These are phyloP conservation scores for Spathaspora boniae DNA, from an alignment of 805 yeast genomes.

Conservation along the genomic window DNA sequence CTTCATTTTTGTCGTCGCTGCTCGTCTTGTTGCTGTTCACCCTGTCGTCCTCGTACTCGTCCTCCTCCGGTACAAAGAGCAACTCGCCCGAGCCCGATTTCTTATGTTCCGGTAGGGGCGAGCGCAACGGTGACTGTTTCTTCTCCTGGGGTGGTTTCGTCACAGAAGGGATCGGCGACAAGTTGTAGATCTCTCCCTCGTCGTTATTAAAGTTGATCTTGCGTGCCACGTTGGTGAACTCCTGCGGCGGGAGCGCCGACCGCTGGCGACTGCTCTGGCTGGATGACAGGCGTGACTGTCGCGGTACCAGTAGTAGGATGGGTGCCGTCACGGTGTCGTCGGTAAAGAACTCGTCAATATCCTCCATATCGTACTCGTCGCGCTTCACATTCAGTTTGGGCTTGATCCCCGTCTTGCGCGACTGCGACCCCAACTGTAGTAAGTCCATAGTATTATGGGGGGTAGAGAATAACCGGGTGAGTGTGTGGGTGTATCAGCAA, in stretches of 20 bases:
- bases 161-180: slow-evolving; percentile 25
- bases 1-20: too few relatives aligned
- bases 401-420: slow-evolving; percentile 64
- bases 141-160: slow-evolving; percentile 16
- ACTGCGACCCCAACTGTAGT: slow-evolving; percentile 50
- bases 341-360: slow-evolving; percentile 62
- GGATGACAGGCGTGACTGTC: slow-evolving; percentile 2
- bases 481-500: too few relatives aligned
- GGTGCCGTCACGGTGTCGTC: slow-evolving; percentile 36
- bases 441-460: slow-evolving; percentile 27
- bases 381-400: slow-evolving; percentile 45
- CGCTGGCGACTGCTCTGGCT: slow-evolving; percentile 1
- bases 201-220: slow-evolving; percentile 33
- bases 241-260: slow-evolving; percentile 1
- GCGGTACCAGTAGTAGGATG: background rate
- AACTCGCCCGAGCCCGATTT: slow-evolving; percentile 12
- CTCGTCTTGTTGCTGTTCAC: too few relatives aligned
- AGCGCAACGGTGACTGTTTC: slow-evolving; percentile 27
- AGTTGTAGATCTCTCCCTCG: slow-evolving; percentile 27
- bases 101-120: slow-evolving; percentile 26
- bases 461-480: background rate
- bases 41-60: slow-evolving; percentile 20
- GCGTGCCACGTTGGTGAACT: slow-evolving; percentile 28
- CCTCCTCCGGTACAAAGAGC: background rate
- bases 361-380: slow-evolving; percentile 65